Percentiles rank a stretch among this genome's conserved stretches.
phyloP scores from a whole-genome alignment of 257 asterid genomes.

The Solanum chiquidenum region DNA sequence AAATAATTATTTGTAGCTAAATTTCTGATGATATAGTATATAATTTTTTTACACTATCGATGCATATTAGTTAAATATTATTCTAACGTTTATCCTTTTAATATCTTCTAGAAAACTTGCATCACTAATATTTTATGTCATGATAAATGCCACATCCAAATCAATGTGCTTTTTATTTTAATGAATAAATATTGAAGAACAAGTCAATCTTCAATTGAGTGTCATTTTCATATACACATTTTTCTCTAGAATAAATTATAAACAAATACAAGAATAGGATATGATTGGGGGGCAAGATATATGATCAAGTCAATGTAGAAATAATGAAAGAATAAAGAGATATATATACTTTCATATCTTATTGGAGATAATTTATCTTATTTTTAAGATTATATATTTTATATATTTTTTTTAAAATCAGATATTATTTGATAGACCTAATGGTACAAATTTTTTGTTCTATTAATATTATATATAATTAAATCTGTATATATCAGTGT shows the following conservation, averaged over 20 bases:
- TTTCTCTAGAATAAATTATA: not conserved
- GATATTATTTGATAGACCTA: not conserved
- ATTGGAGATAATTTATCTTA: not conserved
- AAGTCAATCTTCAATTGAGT: not conserved
- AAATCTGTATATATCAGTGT: too few relatives aligned
- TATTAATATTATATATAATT: too few relatives aligned
- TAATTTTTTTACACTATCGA: not conserved
- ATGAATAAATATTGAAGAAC: not conserved
- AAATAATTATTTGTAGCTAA: not conserved
- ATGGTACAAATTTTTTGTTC: too few relatives aligned
- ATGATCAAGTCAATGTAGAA: not conserved
- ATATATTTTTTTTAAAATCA: too few relatives aligned
- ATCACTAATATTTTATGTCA: not conserved
- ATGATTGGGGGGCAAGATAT: not conserved
- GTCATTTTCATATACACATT: not conserved
- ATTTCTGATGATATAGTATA: not conserved
- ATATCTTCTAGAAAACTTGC: not conserved
- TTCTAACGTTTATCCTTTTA: not conserved
- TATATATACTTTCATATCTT: not conserved
- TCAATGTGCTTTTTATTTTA: not conserved
- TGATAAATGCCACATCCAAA: not conserved
- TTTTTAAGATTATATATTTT: too few relatives aligned
- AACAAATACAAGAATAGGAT: not conserved
- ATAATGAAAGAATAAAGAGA: not conserved
- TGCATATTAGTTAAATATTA: not conserved